These are phyloP conservation scores for Dryas octopetala DNA, from an alignment of 306 rosid species.

Conservation along the genomic window DNA sequence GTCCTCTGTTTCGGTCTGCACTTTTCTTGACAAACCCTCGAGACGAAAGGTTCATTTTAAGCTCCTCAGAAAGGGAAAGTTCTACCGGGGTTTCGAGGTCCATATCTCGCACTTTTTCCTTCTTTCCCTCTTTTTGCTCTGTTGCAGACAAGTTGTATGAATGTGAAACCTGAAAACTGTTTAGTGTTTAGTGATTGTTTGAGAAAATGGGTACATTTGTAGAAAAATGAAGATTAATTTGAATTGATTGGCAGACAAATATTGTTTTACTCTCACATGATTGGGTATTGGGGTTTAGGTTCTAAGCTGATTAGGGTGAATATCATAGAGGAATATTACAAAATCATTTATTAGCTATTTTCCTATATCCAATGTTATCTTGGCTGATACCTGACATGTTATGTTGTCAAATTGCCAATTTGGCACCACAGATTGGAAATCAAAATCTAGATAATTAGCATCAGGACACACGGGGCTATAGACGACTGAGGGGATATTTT, in stretches of 20 bases:
- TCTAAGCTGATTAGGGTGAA: not conserved
- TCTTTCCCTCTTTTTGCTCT: not conserved
- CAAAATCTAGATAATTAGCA: not conserved
- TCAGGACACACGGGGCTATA: not conserved
- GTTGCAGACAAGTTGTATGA: not conserved
- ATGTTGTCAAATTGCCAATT: not conserved
- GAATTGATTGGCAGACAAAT: not conserved
- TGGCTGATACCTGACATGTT: not conserved
- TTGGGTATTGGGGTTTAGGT: not conserved
- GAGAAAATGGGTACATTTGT: not conserved
- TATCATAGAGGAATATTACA: not conserved
- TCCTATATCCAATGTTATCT: not conserved
- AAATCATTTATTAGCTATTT: not conserved
- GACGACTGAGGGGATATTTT: not conserved
- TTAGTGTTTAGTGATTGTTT: not conserved
- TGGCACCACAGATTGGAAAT: no score
- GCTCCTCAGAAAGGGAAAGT: slow-evolving; percentile 62
- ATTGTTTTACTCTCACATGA: not conserved
- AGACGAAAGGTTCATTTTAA: slow-evolving; percentile 65
- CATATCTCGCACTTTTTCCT: not conserved
- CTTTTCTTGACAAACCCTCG: slow-evolving; percentile 79
- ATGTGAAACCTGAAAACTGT: not conserved
- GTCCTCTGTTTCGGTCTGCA: slow-evolving; percentile 72
- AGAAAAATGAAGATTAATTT: not conserved
- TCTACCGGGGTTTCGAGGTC: slow-evolving; percentile 79